A percentile compares a stretch with the other conserved stretches of the same genome.
Evolutionary conservation across 2,329 filamentous ascomycete species (phyloP).

Genomic region (Coleophoma cylindrospora): DNA sequence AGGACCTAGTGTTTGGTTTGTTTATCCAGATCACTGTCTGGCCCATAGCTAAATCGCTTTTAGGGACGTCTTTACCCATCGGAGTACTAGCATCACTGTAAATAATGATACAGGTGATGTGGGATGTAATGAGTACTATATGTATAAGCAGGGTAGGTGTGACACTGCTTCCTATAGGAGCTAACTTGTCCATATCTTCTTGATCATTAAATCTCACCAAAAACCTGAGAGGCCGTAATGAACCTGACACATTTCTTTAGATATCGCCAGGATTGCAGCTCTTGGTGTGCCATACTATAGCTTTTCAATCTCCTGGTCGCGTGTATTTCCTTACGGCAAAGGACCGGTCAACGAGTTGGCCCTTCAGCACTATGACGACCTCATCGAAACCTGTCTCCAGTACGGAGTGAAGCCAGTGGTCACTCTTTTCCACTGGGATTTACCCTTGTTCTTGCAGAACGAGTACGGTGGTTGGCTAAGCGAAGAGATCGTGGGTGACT

Average conservation of each 20-base stretch:
- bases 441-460: conserved; percentile 26
- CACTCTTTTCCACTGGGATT: conserved; percentile 37
- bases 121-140: conserved; percentile 45
- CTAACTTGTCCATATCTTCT: neutral
- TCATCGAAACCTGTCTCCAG: conserved; percentile 41
- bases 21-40: no score
- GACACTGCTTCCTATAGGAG: neutral
- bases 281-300: conserved; percentile 45
- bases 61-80: conserved; percentile 28
- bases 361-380: conserved; percentile 44
- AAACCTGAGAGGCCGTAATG: no score
- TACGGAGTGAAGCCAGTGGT: conserved; percentile 42
- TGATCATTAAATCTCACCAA: neutral
- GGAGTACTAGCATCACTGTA: conserved; percentile 17
- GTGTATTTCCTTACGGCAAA: conserved; percentile 43
- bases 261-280: conserved; percentile 43
- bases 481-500: conserved; percentile 39
- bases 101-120: conserved; percentile 42
- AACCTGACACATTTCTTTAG: conserved; percentile 23
- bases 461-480: conserved; percentile 36
- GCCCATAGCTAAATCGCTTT: no score
- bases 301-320: conserved; percentile 44
- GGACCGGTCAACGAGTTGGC: conserved; percentile 43
- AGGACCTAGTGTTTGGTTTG: conserved; percentile 31
- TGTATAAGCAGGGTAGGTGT: conserved; percentile 46